These are phyloP conservation scores for Leishmania amazonensis DNA, from an alignment of 208 protist species.

Conservation along the genomic window DNA sequence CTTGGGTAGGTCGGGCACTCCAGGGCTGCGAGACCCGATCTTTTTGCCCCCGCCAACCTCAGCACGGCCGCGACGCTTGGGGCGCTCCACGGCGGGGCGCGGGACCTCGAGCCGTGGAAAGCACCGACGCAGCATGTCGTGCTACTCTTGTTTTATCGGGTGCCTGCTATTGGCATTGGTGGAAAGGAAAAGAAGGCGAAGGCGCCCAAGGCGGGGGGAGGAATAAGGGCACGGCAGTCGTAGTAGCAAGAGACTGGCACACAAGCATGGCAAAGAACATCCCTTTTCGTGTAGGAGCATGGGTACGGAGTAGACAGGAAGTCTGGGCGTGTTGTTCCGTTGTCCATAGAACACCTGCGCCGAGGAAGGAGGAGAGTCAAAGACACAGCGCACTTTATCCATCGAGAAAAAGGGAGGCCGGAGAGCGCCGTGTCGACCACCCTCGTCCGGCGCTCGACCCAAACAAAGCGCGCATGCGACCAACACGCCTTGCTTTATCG, in stretches of 20 bases:
- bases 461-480: background rate
- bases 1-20: conserved; percentile 76
- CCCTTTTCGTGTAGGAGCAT: background rate
- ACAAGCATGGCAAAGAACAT: background rate
- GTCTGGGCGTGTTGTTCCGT: background rate
- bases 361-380: background rate
- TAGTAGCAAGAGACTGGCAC: background rate
- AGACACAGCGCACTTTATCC: background rate
- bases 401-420: background rate
- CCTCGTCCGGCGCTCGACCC: background rate
- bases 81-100: conserved; percentile 67
- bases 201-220: background rate
- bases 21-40: conserved; percentile 24
- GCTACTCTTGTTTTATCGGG: background rate
- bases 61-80: conserved; percentile 36
- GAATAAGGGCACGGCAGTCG: background rate
- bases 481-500: background rate
- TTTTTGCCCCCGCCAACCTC: conserved; percentile 24
- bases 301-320: background rate
- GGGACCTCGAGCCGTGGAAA: conserved; percentile 17
- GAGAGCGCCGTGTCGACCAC: background rate
- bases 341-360: background rate
- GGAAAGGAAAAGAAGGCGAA: background rate
- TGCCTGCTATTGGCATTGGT: background rate
- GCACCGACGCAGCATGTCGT: conserved; percentile 38